Conservation (phyloP, 2,329 filamentous ascomycete species). For the Nannizziopsis barbatae region DNA sequence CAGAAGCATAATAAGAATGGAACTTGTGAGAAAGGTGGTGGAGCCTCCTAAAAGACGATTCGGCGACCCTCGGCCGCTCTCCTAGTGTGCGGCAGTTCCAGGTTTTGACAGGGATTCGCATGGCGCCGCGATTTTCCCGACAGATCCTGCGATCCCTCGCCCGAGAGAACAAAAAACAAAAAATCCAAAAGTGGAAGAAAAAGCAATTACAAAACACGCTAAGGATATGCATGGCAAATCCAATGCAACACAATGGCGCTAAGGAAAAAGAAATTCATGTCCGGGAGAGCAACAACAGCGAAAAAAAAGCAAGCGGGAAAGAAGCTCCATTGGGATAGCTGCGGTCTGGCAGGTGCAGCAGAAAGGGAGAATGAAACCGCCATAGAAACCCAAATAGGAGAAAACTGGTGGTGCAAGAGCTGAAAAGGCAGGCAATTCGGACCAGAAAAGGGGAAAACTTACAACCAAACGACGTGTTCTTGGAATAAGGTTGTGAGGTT, state of each 20-base stretch:
- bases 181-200: slow-evolving; percentile 2
- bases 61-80: too few species aligned
- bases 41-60: neutral
- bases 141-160: slow-evolving; percentile 9
- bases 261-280: neutral
- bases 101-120: slow-evolving; percentile 4
- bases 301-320: neutral
- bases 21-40: slow-evolving; percentile 8
- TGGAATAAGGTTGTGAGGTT: slow-evolving; percentile 82
- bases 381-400: neutral
- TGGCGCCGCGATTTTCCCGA: slow-evolving; percentile 3
- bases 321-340: neutral
- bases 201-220: slow-evolving; percentile 9
- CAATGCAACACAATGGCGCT: slow-evolving; percentile 8
- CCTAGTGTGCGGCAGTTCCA: slow-evolving; percentile 6
- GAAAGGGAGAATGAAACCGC: too few species aligned
- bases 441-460: slow-evolving; percentile 38
- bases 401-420: neutral
- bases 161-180: neutral
- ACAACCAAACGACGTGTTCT: slow-evolving; percentile 79
- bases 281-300: neutral
- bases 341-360: neutral
- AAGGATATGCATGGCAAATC: slow-evolving; percentile 8
- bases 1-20: slow-evolving; percentile 1
- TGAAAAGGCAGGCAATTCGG: slow-evolving; percentile 1